These are phyloP conservation scores for Camellia sinensis DNA, from an alignment of 148 eudicot species.

Conservation along the genomic window DNA sequence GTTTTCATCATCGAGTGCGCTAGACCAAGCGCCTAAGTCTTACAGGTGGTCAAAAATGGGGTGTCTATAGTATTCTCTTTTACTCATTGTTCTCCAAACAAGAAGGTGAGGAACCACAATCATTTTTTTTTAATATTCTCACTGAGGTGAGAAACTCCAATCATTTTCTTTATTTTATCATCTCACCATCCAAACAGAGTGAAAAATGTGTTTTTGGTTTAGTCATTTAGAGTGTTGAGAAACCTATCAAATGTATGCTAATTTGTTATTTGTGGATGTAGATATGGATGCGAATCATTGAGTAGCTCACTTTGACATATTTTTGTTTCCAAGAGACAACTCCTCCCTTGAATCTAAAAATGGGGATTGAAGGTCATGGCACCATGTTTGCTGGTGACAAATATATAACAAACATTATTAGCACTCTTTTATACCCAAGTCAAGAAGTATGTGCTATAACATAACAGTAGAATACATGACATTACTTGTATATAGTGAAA, in stretches of 20 bases:
- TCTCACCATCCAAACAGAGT: too few relatives aligned
- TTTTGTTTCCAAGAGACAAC: background rate
- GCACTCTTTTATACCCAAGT: too few relatives aligned
- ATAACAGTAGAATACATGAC: background rate
- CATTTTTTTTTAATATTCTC: background rate
- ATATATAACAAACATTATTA: background rate
- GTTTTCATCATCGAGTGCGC: too few relatives aligned
- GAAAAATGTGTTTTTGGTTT: background rate
- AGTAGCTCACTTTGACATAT: background rate
- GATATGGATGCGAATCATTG: background rate
- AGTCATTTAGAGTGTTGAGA: background rate
- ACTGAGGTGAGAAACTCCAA: background rate
- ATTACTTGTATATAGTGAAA: background rate
- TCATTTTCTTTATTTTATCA: too few relatives aligned
- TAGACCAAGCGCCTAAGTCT: too few relatives aligned
- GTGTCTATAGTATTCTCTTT: too few relatives aligned
- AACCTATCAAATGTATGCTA: conserved; percentile 3
- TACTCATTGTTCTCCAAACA: too few relatives aligned
- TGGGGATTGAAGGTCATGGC: background rate
- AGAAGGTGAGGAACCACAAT: background rate
- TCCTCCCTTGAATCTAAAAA: background rate
- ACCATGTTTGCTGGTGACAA: background rate
- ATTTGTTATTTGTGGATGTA: background rate
- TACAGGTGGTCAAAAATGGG: too few relatives aligned
- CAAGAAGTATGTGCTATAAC: background rate